These are phyloP conservation scores for Francoa sonchifolia DNA, from an alignment of 441 rosid genomes.

Conservation along the genomic window DNA sequence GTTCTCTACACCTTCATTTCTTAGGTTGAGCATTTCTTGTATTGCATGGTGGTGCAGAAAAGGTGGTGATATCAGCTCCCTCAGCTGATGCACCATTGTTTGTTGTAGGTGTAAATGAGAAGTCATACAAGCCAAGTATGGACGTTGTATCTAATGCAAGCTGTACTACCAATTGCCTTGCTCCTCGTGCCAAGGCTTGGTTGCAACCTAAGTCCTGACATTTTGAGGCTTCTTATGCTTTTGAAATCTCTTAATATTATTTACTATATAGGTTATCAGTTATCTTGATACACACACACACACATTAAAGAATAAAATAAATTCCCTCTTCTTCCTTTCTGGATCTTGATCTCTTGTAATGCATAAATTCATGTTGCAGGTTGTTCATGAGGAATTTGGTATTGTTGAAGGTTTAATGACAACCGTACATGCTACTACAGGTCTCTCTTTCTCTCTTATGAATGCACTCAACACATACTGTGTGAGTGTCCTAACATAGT, in stretches of 20 bases:
- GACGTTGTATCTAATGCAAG: conserved; percentile 95
- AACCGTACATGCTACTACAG: conserved; percentile 98
- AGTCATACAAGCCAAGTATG: conserved; percentile 69
- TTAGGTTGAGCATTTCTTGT: conserved; percentile 9
- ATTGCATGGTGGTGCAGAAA: conserved; percentile 84
- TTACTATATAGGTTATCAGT: too few relatives aligned
- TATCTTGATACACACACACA: too few relatives aligned
- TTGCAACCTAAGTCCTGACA: conserved; percentile 8
- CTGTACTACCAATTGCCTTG: conserved; percentile 98
- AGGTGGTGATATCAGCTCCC: conserved; percentile 95
- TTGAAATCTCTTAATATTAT: too few relatives aligned
- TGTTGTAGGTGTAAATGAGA: conserved; percentile 94
- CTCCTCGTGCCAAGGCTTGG: conserved; percentile 95
- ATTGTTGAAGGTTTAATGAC: conserved; percentile 96
- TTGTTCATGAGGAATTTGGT: conserved; percentile 94
- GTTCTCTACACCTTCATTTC: background rate
- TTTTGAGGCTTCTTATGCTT: background rate
- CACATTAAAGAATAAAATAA: too few relatives aligned
- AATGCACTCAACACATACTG: conserved; percentile 2
- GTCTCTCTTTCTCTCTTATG: conserved; percentile 23
- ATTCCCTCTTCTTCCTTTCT: background rate
- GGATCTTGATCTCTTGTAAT: background rate
- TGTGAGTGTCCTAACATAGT: conserved; percentile 3
- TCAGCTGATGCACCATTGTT: conserved; percentile 99
- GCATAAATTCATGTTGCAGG: conserved; percentile 28